A percentile compares a stretch with the other conserved stretches of the same genome.
These are phyloP conservation scores for Bipolaris bicolor DNA, from an alignment of 2,329 filamentous ascomycete species.

Conservation along the genomic window DNA sequence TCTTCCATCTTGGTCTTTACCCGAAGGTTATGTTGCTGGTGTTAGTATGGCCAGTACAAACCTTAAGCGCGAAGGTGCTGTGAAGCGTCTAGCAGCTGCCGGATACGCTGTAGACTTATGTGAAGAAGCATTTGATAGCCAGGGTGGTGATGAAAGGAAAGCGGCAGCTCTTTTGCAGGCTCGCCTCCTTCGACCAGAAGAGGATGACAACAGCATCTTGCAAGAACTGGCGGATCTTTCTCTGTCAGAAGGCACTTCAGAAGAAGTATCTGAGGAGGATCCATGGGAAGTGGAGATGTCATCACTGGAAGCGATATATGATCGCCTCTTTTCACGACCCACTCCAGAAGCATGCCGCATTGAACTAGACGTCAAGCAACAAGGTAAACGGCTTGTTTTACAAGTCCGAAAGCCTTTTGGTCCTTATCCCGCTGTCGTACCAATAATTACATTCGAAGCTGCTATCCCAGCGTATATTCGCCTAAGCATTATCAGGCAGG, in stretches of 20 bases:
- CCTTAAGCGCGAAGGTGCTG: constrained; percentile 77
- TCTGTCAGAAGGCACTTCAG: constrained; percentile 51
- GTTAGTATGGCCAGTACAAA: constrained; percentile 85
- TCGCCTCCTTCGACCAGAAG: constrained; percentile 60
- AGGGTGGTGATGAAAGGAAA: constrained; percentile 72
- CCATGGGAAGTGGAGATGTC: constrained; percentile 85
- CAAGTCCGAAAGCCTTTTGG: constrained; percentile 73
- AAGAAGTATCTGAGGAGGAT: constrained; percentile 54
- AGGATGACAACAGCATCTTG: constrained; percentile 35
- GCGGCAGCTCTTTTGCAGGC: constrained; percentile 82
- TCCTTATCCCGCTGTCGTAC: constrained; percentile 72
- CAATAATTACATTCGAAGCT: constrained; percentile 71
- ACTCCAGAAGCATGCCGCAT: constrained; percentile 73
- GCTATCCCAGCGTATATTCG: constrained; percentile 90
- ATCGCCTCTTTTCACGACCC: constrained; percentile 62
- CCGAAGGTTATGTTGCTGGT: constrained; percentile 89
- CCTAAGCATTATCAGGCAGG: constrained; percentile 81
- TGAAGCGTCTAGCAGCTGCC: constrained; percentile 79
- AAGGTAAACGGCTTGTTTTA: constrained; percentile 56
- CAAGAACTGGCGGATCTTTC: constrained; percentile 44
- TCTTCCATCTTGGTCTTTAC: constrained; percentile 88
- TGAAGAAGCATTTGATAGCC: constrained; percentile 74
- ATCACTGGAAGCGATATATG: constrained; percentile 85
- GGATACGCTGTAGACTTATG: constrained; percentile 89
- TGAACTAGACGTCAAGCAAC: constrained; percentile 61